phyloP scores from a whole-genome alignment of 2,329 filamentous ascomycete species.

The Ophiostoma australiae region DNA sequence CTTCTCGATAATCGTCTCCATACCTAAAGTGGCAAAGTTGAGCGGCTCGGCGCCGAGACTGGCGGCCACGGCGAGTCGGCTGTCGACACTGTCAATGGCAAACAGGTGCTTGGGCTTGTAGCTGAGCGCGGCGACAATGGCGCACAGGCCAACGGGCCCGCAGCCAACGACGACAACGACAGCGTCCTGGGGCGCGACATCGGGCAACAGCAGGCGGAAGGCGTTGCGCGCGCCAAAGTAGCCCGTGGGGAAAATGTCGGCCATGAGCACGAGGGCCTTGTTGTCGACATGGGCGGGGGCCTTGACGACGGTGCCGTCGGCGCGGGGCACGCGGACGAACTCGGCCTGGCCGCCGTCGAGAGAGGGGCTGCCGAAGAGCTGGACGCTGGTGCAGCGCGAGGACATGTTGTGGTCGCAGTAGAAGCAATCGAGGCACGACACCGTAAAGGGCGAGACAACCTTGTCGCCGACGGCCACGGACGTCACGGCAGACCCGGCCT shows the following conservation, averaged over 20 bases:
- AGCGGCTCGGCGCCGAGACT: slow-evolving; percentile 74
- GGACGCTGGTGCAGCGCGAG: slow-evolving; percentile 66
- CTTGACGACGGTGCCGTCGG: slow-evolving; percentile 74
- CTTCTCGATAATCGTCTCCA: slow-evolving; percentile 52
- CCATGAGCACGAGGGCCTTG: slow-evolving; percentile 77
- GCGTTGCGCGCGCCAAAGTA: slow-evolving; percentile 79
- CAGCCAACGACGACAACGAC: slow-evolving; percentile 79
- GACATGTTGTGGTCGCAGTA: slow-evolving; percentile 76
- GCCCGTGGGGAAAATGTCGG: slow-evolving; percentile 84
- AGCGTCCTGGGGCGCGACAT: slow-evolving; percentile 55
- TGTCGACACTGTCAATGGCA: slow-evolving; percentile 72
- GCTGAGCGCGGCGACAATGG: slow-evolving; percentile 70
- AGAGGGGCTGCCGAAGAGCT: slow-evolving; percentile 63
- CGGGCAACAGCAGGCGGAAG: slow-evolving; percentile 55
- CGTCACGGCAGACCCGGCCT: slow-evolving; percentile 62
- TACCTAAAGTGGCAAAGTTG: slow-evolving; percentile 70
- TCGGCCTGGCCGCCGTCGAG: slow-evolving; percentile 79
- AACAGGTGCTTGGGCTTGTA: slow-evolving; percentile 70
- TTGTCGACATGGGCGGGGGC: slow-evolving; percentile 68
- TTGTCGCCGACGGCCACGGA: slow-evolving; percentile 68
- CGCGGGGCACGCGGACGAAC: slow-evolving; percentile 74
- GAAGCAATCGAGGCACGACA: slow-evolving; percentile 73
- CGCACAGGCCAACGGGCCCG: slow-evolving; percentile 80
- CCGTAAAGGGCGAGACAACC: slow-evolving; percentile 78
- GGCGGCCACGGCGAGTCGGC: slow-evolving; percentile 66